A percentile compares a stretch with the other conserved stretches of the same genome.
Evolutionary conservation across 2,329 filamentous ascomycete genomes (phyloP).

Genomic region (Aspergillus tubingensis): DNA sequence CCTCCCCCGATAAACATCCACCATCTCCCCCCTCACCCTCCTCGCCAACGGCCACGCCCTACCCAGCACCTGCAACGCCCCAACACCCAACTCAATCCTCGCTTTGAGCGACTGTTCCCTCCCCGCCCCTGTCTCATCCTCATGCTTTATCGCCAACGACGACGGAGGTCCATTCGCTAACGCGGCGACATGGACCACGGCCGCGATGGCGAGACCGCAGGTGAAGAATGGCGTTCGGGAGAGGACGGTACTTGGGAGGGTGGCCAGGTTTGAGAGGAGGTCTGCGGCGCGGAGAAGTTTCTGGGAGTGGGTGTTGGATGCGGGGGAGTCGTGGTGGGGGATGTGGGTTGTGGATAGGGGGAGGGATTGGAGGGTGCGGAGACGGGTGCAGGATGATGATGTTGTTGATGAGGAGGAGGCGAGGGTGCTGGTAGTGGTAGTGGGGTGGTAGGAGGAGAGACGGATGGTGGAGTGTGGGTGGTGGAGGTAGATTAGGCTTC

Average conservation of each 20-base stretch:
- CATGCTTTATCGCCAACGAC: not conserved
- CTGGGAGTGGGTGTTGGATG: constrained; percentile 59
- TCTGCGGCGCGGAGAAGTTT: constrained; percentile 77
- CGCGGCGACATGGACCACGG: constrained; percentile 73
- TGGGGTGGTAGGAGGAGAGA: constrained; percentile 24
- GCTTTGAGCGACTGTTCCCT: constrained; percentile 29
- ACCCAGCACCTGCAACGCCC: constrained; percentile 31
- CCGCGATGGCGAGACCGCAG: constrained; percentile 72
- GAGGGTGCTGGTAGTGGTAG: not conserved
- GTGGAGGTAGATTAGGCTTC: constrained; percentile 66
- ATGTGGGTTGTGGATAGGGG: not conserved
- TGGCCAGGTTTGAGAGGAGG: constrained; percentile 71
- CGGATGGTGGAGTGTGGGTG: constrained; percentile 69
- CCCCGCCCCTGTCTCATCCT: not conserved
- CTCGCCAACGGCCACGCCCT: constrained; percentile 35
- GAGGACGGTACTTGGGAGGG: constrained; percentile 54
- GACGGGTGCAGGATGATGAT: constrained; percentile 17
- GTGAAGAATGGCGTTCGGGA: constrained; percentile 77
- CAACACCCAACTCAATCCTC: constrained; percentile 33
- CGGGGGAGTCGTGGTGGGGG: not conserved
- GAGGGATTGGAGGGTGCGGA: constrained; percentile 4
- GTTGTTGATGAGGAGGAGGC: not conserved
- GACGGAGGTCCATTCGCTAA: constrained; percentile 33
- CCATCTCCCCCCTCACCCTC: constrained; percentile 30
- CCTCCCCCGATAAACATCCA: constrained; percentile 22